Percentiles rank a stretch among this genome's conserved stretches.
Conservation (phyloP, 768 basidiomycete genomes). For the Mycena alexandri region DNA sequence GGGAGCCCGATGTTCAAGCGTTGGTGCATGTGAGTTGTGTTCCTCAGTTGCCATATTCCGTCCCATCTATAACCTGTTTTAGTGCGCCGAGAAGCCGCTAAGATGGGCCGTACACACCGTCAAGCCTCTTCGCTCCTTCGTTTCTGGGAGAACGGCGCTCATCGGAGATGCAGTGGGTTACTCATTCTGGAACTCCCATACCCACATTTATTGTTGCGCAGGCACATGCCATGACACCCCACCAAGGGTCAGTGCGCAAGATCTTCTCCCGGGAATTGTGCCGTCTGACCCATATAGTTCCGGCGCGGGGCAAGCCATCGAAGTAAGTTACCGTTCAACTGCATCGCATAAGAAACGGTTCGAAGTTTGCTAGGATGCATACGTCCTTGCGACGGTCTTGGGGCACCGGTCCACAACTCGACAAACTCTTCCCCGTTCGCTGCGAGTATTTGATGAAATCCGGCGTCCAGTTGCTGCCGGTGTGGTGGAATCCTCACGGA, state of each 20-base stretch:
- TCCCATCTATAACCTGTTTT: conserved; percentile 7
- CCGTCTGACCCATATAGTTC: conserved; percentile 42
- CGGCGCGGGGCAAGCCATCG: conserved; percentile 70
- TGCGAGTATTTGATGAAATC: conserved; percentile 63
- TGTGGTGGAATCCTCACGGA: conserved; percentile 54
- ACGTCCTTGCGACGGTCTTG: conserved; percentile 57
- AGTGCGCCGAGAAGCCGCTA: conserved; percentile 67
- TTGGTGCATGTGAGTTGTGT: conserved; percentile 62
- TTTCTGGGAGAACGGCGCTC: conserved; percentile 62
- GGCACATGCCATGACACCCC: conserved; percentile 68
- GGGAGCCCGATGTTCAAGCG: conserved; percentile 72
- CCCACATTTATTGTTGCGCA: conserved; percentile 48
- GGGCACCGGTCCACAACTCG: conserved; percentile 58
- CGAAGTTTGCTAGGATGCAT: conserved; percentile 60
- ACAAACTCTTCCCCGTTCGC: conserved; percentile 54
- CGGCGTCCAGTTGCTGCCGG: conserved; percentile 60
- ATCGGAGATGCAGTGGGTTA: conserved; percentile 63
- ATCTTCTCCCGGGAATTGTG: not conserved
- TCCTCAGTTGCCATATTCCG: conserved; percentile 12
- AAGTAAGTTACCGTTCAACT: conserved; percentile 49
- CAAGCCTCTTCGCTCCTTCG: conserved; percentile 63
- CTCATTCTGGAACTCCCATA: conserved; percentile 12
- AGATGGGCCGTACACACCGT: conserved; percentile 77
- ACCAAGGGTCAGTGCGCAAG: conserved; percentile 53
- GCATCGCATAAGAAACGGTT: not conserved